Evolutionary conservation across 1,284 basidiomycete genomes (phyloP).

Genomic region (Phellopilus nigrolimitatus): DNA sequence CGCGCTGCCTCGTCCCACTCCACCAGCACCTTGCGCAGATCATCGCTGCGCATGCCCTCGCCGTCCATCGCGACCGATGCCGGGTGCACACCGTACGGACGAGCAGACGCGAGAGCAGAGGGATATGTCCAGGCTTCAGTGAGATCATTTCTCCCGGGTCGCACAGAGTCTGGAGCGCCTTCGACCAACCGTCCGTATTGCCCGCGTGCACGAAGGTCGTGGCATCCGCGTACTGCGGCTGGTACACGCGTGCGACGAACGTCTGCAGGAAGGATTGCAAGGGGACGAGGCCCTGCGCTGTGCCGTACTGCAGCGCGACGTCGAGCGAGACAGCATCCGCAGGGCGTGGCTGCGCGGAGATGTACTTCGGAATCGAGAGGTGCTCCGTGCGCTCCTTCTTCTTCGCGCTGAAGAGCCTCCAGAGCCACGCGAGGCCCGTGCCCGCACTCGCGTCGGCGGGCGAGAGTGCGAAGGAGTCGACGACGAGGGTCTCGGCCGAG

Average conservation of each 20-base stretch:
- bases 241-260: constrained; percentile 59
- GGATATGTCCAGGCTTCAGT: constrained; percentile 74
- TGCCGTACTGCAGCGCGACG: constrained; percentile 70
- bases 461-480: constrained; percentile 34
- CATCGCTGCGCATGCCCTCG: constrained; percentile 62
- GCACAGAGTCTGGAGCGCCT: constrained; percentile 51
- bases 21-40: constrained; percentile 54
- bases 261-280: constrained; percentile 51
- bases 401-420: constrained; percentile 53
- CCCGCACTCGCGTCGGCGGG: constrained; percentile 16
- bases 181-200: constrained; percentile 74
- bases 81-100: constrained; percentile 46
- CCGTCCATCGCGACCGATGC: constrained; percentile 68
- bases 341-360: constrained; percentile 32
- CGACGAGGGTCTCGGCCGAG: constrained; percentile 39
- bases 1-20: constrained; percentile 62
- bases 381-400: constrained; percentile 42
- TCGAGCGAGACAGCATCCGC: constrained; percentile 57
- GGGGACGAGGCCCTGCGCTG: constrained; percentile 48
- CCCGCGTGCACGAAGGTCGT: constrained; percentile 61
- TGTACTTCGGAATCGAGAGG: constrained; percentile 61
- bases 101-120: constrained; percentile 39
- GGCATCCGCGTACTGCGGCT: constrained; percentile 68
- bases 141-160: constrained; percentile 72
- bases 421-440: constrained; percentile 54